Base-by-base conservation (phyloP, 148 eudicot species). In the Rhododendron vialii region DNA sequence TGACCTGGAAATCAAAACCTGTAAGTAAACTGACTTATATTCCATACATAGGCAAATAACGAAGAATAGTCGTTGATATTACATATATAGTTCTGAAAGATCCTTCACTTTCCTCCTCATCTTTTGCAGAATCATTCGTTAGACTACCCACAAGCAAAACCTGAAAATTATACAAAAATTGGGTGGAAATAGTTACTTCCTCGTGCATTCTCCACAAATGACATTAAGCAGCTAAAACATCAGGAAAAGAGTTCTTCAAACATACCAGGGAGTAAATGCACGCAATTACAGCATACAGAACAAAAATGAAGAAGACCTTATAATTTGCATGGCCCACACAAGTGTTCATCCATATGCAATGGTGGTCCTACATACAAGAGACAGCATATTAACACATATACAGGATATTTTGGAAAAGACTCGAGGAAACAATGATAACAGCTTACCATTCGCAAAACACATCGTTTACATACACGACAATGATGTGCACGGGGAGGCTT, bases 401-500 rank as follows among this genome's bases (percentile, higher is more conserved):
- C 77, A 78, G 57, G 78, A 53, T 30, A 82, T 47, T 13, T n/a
- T 15, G 78, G 78, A 80, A 75, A 88, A 88, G 76, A 13, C 76
- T 12, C 76, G 14, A 30, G 33, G n/a, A n/a, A 71, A 48, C 84
- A 20, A 78, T 30, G 84, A 45, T 55, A 76, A 85, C 30, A 81
- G 83, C 92, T 86, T 93, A 97, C 99, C 99, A 97, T 97, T 84
- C 97, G 91, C 86, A 97, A 82, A 80, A 97, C 96, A 86, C 99
- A 97, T 90, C 98, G 88, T 89, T 91, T 95, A 91, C 99, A 97
- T 51, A 93, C 92, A 82, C 99, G 98, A 69, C 99, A 97, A 90
- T 97, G 99, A 91, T 97, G 99, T 33, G 99, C 95, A 82, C 99
- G 98, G 10, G 99, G 98, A 87, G 99, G 99, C 93, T 97, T 97